Conservation (phyloP, 1,139 yeast species). For the Candida tropicalis region DNA sequence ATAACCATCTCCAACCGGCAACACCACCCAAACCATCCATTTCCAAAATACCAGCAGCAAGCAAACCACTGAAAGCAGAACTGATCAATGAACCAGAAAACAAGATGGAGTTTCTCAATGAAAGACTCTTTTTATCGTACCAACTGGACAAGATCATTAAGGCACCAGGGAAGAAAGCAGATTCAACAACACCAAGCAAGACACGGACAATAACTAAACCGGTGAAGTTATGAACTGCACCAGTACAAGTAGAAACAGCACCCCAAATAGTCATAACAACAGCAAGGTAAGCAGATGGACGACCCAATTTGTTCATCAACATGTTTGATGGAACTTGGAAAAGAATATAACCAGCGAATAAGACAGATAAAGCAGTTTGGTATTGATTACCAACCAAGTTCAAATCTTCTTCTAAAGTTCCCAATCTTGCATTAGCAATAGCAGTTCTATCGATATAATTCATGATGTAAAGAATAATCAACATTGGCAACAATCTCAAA, state of each 20-base stretch:
- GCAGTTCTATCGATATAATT: slow-evolving; percentile 62
- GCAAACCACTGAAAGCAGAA: slow-evolving; percentile 82
- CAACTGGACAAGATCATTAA: slow-evolving; percentile 51
- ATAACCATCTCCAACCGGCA: slow-evolving; percentile 72
- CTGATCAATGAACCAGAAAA: slow-evolving; percentile 70
- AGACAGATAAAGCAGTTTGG: slow-evolving; percentile 56
- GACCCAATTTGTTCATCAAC: slow-evolving; percentile 50
- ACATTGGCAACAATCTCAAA: slow-evolving; percentile 55
- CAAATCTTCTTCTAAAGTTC: slow-evolving; percentile 56
- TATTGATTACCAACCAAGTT: slow-evolving; percentile 51
- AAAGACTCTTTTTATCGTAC: slow-evolving; percentile 50
- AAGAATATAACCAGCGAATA: slow-evolving; percentile 63
- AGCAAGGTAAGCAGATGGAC: slow-evolving; percentile 54
- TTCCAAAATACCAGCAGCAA: slow-evolving; percentile 49
- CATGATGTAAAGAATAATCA: slow-evolving; percentile 53
- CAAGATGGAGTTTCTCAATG: slow-evolving; percentile 58
- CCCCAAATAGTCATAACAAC: slow-evolving; percentile 58
- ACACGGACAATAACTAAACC: slow-evolving; percentile 40
- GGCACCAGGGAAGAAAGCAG: slow-evolving; percentile 60
- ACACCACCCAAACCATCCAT: slow-evolving; percentile 43
- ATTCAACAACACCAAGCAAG: slow-evolving; percentile 53
- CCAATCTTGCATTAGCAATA: slow-evolving; percentile 63
- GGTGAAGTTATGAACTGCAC: slow-evolving; percentile 30
- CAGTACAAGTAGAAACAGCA: slow-evolving; percentile 46
- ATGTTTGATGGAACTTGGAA: slow-evolving; percentile 61